These are phyloP conservation scores for Cucurbita ficifolia DNA, from an alignment of 306 rosid species.

Conservation along the genomic window DNA sequence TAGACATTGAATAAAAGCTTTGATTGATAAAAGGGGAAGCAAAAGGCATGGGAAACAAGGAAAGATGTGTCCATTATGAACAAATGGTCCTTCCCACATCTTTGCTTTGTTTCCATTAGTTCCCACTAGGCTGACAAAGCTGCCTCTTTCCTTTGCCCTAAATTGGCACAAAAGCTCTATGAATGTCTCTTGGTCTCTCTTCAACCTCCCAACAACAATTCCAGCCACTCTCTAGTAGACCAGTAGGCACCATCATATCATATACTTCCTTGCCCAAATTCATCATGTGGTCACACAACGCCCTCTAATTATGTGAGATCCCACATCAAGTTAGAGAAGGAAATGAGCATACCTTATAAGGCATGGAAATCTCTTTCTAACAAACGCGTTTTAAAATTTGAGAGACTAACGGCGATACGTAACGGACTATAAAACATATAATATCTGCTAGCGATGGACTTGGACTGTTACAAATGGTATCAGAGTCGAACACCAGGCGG, in stretches of 20 bases:
- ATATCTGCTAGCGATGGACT: no score
- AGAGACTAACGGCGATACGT: no score
- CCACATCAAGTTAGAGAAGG: no score
- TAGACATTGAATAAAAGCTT: not conserved
- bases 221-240: not conserved
- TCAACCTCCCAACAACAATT: not conserved
- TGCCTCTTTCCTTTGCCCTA: conserved; percentile 10
- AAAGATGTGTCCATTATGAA: not conserved
- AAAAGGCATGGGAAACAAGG: not conserved
- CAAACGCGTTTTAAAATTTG: no score
- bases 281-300: not conserved
- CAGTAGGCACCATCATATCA: not conserved
- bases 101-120: not conserved
- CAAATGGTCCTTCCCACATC: not conserved
- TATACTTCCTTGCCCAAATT: not conserved
- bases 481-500: no score
- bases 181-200: conserved; percentile 12
- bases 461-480: no score
- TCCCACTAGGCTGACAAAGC: conserved; percentile 16
- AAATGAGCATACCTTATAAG: no score
- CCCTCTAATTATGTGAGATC: no score
- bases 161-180: conserved; percentile 9
- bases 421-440: no score
- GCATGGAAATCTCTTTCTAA: no score
- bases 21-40: not conserved